These are phyloP conservation scores for Paramecium octaurelia DNA, from an alignment of 73 alveolate species.

Conservation along the genomic window DNA sequence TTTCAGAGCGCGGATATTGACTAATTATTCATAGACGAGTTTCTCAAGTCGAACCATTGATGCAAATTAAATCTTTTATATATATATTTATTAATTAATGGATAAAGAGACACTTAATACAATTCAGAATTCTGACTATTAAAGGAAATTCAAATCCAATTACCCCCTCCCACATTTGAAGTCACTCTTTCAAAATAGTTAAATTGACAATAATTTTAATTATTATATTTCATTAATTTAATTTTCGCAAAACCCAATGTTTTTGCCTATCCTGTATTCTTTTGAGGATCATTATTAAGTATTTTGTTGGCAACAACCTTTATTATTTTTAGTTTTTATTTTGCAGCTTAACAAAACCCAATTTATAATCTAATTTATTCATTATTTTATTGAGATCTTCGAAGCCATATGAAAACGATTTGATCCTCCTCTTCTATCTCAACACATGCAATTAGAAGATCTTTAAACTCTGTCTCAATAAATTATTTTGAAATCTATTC, in stretches of 20 bases:
- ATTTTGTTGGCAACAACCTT: neutral
- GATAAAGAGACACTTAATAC: neutral
- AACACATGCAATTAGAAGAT: neutral
- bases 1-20: conserved; percentile 24
- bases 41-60: conserved; percentile 63
- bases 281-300: neutral
- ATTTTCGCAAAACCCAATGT: neutral
- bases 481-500: neutral
- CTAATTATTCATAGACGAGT: conserved; percentile 53
- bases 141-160: neutral
- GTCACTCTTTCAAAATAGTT: neutral
- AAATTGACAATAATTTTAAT: neutral
- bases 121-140: neutral
- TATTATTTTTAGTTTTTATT: neutral
- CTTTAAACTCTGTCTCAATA: neutral
- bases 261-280: neutral
- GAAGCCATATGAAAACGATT: neutral
- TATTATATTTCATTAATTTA: conserved; percentile 4
- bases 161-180: neutral
- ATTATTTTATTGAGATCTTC: neutral
- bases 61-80: neutral
- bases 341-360: neutral
- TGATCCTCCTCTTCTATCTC: neutral
- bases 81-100: neutral
- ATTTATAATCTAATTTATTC: neutral